Evolutionary conservation across 2,329 filamentous ascomycete genomes (phyloP).

Genomic region (Thielaviopsis euricoi): DNA sequence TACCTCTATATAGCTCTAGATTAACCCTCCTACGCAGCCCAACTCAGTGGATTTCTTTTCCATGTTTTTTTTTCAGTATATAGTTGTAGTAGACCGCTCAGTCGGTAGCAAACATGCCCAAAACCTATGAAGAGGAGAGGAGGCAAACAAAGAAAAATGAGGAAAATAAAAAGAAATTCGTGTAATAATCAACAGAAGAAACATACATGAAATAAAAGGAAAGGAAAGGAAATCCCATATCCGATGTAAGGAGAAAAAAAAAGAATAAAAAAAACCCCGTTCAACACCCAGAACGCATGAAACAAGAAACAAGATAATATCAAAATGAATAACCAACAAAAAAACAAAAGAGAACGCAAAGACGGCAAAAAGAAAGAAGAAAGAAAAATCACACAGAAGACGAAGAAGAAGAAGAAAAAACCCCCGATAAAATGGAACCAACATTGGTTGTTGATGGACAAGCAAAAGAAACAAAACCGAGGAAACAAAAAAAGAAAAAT

Average conservation of each 20-base stretch:
- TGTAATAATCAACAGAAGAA: neutral
- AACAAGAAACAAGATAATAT: neutral
- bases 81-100: neutral
- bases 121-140: neutral
- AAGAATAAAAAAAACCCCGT: too few species aligned
- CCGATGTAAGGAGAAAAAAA: too few species aligned
- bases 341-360: neutral
- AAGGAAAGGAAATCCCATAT: neutral
- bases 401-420: too few species aligned
- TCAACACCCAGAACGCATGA: constrained; percentile 7
- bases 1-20: too few species aligned
- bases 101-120: neutral
- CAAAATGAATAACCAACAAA: too few species aligned
- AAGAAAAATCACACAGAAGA: too few species aligned
- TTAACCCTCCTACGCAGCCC: too few species aligned
- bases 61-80: too few species aligned
- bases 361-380: too few species aligned
- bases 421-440: neutral
- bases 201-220: neutral
- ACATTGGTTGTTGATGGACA: too few species aligned
- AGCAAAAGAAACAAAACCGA: neutral
- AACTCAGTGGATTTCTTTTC: too few species aligned
- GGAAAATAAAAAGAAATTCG: neutral
- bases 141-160: neutral
- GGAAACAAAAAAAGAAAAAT: neutral